These are phyloP conservation scores for Dimocarpus longan DNA, from an alignment of 345 rosid species.

Conservation along the genomic window DNA sequence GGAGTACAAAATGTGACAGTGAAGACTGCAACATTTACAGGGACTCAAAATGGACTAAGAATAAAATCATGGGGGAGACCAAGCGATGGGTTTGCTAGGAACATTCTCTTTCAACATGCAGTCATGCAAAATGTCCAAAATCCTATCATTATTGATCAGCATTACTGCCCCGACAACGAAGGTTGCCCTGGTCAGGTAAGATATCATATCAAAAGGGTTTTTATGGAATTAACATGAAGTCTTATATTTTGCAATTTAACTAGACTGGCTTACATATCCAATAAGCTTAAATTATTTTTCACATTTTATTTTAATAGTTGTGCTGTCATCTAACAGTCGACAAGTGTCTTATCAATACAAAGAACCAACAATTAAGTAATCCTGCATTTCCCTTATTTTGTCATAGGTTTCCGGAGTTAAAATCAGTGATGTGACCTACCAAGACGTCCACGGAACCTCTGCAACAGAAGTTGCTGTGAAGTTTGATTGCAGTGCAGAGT, in stretches of 20 bases:
- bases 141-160: constrained; percentile 49
- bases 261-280: no score
- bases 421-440: constrained; percentile 56
- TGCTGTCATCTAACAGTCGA: no score
- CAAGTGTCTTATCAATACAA: no score
- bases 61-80: constrained; percentile 47
- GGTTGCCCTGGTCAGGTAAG: constrained; percentile 23
- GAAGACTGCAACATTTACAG: constrained; percentile 32
- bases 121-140: constrained; percentile 41
- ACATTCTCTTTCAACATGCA: constrained; percentile 36
- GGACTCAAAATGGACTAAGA: constrained; percentile 45
- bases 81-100: constrained; percentile 35
- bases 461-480: constrained; percentile 61
- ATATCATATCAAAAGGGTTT: no score
- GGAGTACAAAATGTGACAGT: constrained; percentile 50
- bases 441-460: constrained; percentile 64
- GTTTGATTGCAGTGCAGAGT: constrained; percentile 55
- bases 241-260: no score
- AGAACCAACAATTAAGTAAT: no score
- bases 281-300: no score
- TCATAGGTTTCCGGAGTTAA: constrained; percentile 56
- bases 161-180: constrained; percentile 34
- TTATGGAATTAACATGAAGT: no score
- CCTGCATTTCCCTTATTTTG: no score
- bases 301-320: no score